Base-by-base conservation (phyloP, 2,329 filamentous ascomycete species). In the Plenodomus lindquistii region DNA sequence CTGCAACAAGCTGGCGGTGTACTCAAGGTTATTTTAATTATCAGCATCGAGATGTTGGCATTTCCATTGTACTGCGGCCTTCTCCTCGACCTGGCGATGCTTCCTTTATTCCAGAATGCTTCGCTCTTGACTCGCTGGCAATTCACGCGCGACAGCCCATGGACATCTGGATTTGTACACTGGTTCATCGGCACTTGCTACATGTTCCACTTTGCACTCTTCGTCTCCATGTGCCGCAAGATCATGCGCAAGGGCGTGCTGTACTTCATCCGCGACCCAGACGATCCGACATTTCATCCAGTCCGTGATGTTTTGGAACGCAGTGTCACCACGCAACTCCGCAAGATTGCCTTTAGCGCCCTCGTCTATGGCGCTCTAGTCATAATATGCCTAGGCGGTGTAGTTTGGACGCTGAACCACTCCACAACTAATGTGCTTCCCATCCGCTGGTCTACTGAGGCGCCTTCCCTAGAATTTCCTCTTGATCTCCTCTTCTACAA, bases 161-260 rank as follows among this genome's bases (percentile, higher is more conserved):
- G 93, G 58, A 97, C 91, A 0, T 96, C 93, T 13, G 84, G 95
- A 13, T 99, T 99, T 70, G 88, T 97, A 43, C 94, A 99, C 71
- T 99, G 94, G 94, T 99, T 99, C 67, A 87, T 97, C 47, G 94
- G 94, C 40, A 99, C 94, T 3, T 96, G 92, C 55, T 99, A 99
- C 73, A 99, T 99, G 95, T 99, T 99, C 75, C 94, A 99, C 70
- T 99, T 99, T 70, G 94, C 94, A 4, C 82, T 99, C 2, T 99
- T 99, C 69, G 94, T 99, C 16, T 95, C 92, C 47, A 97, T 99
- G 92, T 99, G 94, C 73, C 87, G 94, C 54, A 97, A 96, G 76
- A 96, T 97, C 50, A 89, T 99, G 87, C 87, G 94, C 55, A 91
- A 85, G 59, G 94, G 94, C 42, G 94, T 99, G 35, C 79, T 99